Base-by-base conservation (phyloP, 1,284 basidiomycete genomes). In the Ganoderma lucidum region DNA sequence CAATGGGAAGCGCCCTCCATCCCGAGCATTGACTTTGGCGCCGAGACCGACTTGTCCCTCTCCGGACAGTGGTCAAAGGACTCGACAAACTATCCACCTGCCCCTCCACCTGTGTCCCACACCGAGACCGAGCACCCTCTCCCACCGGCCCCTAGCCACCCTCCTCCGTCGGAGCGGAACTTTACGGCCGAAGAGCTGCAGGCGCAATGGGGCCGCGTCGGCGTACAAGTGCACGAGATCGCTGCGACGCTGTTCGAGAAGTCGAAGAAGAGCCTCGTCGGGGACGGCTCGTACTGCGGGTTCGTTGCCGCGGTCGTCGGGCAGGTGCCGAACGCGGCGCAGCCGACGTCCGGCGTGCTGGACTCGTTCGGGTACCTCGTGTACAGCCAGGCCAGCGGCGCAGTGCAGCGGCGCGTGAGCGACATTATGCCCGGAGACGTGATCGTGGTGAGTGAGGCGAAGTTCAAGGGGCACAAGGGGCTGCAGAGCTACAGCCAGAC, bases 381-480 rank as follows among this genome's bases (percentile, higher is more conserved):
- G 41, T 96, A 94, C 77, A 84, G 87, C 69, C 95, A 96, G 81
- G 88, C 85, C 10, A 91, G 87, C 0, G 74, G 77, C 0, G 84
- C 89, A 2, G 91, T 96, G 67, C 87, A 93, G 78, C 89, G 90
- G 73, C 85, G 92, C 44, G 83, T 85, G 53, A 93, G 91, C 76
- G 95, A 96, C 65, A 93, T 96, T 67, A 86, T 95, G 83, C 91
- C 95, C 0, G 96, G 96, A 1, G 96, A 98, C 80, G 82, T 98
- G 6, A 85, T 96, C 53, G 87, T 89, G 63, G 81, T 97, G 73
- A 82, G 86, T 66, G 93, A 95, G 65, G 94, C 93, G 64, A 92
- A 89, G 78, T 84, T 98, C 76, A 96, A 96, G 79, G 96, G 96
- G 0, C 93, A 96, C 77, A 97, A 96, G 80, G 90, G 91, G 0